phyloP scores from a whole-genome alignment of 352 stramenopile species.

The Phytophthora podocarpi region DNA sequence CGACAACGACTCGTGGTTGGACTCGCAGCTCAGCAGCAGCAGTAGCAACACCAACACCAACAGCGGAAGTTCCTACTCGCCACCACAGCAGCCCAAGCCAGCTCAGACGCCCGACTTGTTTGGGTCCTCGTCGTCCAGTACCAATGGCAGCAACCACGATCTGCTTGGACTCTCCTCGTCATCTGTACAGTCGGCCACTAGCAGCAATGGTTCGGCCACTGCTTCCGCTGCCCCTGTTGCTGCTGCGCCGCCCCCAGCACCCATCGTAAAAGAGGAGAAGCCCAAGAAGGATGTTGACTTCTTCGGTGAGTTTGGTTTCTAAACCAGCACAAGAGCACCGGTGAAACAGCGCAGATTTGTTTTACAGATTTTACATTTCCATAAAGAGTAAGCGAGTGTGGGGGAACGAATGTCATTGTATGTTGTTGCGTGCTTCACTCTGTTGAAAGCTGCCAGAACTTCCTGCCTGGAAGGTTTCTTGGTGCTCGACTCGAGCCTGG shows the following conservation, averaged over 20 bases:
- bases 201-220: slow-evolving; percentile 29
- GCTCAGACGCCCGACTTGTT: slow-evolving; percentile 54
- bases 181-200: slow-evolving; percentile 17
- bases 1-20: slow-evolving; percentile 75
- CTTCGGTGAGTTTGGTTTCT: slow-evolving; percentile 85
- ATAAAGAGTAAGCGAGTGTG: slow-evolving; percentile 30
- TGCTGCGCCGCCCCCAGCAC: slow-evolving; percentile 33
- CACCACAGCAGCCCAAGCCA: slow-evolving; percentile 28
- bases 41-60: slow-evolving; percentile 17
- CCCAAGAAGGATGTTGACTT: slow-evolving; percentile 88
- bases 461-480: no score
- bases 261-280: slow-evolving; percentile 33
- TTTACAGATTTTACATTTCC: slow-evolving; percentile 16
- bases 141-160: slow-evolving; percentile 34
- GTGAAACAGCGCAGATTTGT: slow-evolving; percentile 4
- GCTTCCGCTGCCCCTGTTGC: slow-evolving; percentile 23
- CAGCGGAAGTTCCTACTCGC: slow-evolving; percentile 23
- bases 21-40: slow-evolving; percentile 50
- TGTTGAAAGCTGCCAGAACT: no score
- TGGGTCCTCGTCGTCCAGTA: slow-evolving; percentile 45
- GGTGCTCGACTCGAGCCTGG: no score
- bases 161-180: slow-evolving; percentile 32
- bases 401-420: slow-evolving; percentile 21
- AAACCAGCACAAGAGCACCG: slow-evolving; percentile 12
- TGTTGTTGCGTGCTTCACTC: slow-evolving; percentile 11